Base-by-base conservation (phyloP, 2,329 filamentous ascomycete species). In the Fonsecaea monophora region DNA sequence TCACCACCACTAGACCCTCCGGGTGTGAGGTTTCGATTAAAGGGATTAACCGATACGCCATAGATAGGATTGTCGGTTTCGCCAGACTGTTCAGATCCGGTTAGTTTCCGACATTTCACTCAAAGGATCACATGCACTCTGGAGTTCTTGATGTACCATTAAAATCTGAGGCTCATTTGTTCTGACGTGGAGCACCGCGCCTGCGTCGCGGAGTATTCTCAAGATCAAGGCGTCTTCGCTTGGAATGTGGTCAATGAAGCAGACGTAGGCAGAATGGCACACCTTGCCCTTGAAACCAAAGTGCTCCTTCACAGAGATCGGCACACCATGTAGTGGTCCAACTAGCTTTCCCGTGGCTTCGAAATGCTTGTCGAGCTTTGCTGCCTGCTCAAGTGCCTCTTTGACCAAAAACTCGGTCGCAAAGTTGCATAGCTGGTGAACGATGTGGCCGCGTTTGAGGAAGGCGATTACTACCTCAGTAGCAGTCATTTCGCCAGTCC, bases 1-100 rank as follows among this genome's bases (percentile, higher is more conserved):
- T 88, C 86, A 48, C 86, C 86, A 42, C 86, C 86, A 4, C 82
- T 84, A 2, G 81, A 84, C 1, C 85, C 86, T 4, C 86, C 86
- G 18, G 79, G 72, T 0, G 83, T 84, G 15, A 87, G 74, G 0
- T 76, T 78, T 0, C 76, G 78, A 73, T 87, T 86, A 73, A 80
- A 81, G 0, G 85, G 85, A 69, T 87, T 87, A 10, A 82, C 78
- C 0, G 85, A 87, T 2, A 42, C 8, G 5, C 76, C 76, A 35
- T 73, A 74, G 21, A 77, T 71, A 69, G 80, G 78, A 61, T 81
- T 81, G 13, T 77, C 64, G 1, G 74, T 77, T 35, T 81, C 79
- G n/a, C 69, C 70, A 1, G 74, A 72, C 57, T 73, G n/a, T 38
- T 25, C 25, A 34, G n/a, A 21, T 34, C 35, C 4, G 13, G 32